Evolutionary conservation across 176 grass and related monocot genomes (phyloP).

Genomic region (Carex cristatella): DNA sequence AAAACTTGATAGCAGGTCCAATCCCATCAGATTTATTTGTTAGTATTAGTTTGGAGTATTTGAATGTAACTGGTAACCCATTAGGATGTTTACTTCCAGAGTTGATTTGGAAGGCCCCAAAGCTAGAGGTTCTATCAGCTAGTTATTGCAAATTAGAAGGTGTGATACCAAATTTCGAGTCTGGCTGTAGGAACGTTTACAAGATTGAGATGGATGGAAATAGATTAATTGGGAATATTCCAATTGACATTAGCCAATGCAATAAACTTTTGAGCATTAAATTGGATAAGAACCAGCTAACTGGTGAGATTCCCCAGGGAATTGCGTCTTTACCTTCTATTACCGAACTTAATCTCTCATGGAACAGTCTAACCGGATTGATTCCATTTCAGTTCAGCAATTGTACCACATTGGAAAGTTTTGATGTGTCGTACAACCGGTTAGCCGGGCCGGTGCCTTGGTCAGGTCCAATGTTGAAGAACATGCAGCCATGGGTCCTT

Average conservation of each 20-base stretch:
- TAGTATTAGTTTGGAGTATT: constrained; percentile 50
- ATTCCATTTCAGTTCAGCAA: constrained; percentile 59
- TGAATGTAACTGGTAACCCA: constrained; percentile 78
- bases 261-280: constrained; percentile 60
- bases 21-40: constrained; percentile 43
- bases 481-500: constrained; percentile 34
- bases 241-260: constrained; percentile 45
- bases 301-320: constrained; percentile 49
- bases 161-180: constrained; percentile 46
- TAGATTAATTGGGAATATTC: constrained; percentile 46
- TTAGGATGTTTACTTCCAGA: constrained; percentile 41
- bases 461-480: constrained; percentile 21
- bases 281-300: constrained; percentile 56
- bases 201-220: constrained; percentile 68
- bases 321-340: constrained; percentile 72
- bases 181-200: constrained; percentile 66
- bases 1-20: constrained; percentile 50
- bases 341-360: constrained; percentile 77
- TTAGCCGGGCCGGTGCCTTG: constrained; percentile 28
- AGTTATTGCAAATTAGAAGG: constrained; percentile 42
- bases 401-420: constrained; percentile 72
- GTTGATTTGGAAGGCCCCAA: constrained; percentile 42
- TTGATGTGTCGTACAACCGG: constrained; percentile 77
- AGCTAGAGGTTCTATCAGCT: constrained; percentile 61
- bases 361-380: constrained; percentile 54